phyloP scores from a whole-genome alignment of 2,329 filamentous ascomycete genomes.

The Aspergillus pseudoviridinutans region DNA sequence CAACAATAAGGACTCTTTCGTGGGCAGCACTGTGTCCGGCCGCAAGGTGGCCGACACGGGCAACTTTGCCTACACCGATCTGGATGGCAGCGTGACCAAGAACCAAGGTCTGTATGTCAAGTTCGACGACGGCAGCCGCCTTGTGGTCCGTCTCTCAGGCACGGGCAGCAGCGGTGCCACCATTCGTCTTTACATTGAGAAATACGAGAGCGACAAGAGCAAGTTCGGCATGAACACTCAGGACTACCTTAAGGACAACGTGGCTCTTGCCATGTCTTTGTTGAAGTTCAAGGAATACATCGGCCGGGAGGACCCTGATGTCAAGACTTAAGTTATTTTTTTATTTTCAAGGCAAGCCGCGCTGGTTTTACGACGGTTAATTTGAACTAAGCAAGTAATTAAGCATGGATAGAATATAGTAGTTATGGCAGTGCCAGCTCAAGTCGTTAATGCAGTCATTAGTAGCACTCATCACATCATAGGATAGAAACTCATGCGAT shows the following conservation, averaged over 20 bases:
- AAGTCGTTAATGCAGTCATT: background rate
- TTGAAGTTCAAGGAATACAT: slow-evolving; percentile 93
- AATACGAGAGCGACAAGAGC: slow-evolving; percentile 77
- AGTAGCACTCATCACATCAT: slow-evolving; percentile 4
- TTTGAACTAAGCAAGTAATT: background rate
- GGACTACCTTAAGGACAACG: slow-evolving; percentile 87
- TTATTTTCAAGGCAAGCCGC: background rate
- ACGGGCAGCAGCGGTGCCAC: slow-evolving; percentile 94
- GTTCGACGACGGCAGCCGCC: slow-evolving; percentile 91
- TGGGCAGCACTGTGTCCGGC: slow-evolving; percentile 76
- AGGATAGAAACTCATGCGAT: background rate
- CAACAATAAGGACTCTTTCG: slow-evolving; percentile 66
- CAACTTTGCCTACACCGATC: slow-evolving; percentile 96
- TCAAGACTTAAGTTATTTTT: slow-evolving; percentile 68
- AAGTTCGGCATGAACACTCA: slow-evolving; percentile 81
- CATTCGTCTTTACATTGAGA: slow-evolving; percentile 95
- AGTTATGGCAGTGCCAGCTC: background rate
- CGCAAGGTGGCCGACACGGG: slow-evolving; percentile 85
- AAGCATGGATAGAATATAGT: background rate
- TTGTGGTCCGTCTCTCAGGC: slow-evolving; percentile 90
- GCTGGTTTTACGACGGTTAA: background rate
- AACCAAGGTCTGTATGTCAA: slow-evolving; percentile 95
- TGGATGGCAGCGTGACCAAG: slow-evolving; percentile 93
- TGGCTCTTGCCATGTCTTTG: slow-evolving; percentile 76
- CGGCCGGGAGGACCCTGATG: slow-evolving; percentile 87